phyloP scores from a whole-genome alignment of 371 early-diverging fungal genomes.

The Fennellomyces sp. region DNA sequence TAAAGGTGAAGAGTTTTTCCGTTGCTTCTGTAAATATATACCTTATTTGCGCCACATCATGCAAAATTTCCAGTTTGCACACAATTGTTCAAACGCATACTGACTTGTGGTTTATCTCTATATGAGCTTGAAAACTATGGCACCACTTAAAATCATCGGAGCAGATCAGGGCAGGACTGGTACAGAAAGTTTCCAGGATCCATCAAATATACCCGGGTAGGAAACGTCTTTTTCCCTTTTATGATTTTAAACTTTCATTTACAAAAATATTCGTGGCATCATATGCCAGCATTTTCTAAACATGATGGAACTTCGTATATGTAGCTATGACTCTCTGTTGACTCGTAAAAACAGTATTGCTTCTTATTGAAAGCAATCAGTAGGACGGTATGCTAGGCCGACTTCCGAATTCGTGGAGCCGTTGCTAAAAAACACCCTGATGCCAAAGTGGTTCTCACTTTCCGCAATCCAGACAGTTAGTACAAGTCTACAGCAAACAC shows the following conservation, averaged over 20 bases:
- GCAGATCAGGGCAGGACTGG: conserved; percentile 2
- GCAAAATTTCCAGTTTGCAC: no score
- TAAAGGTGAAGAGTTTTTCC: no score
- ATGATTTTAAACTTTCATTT: background rate
- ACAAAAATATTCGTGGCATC: no score
- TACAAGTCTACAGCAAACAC: conserved; percentile 32
- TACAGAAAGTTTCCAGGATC: background rate
- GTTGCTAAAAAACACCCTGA: conserved; percentile 29
- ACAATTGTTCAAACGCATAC: no score
- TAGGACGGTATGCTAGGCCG: conserved; percentile 11
- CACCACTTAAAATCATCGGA: conserved; percentile 7
- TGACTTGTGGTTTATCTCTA: no score
- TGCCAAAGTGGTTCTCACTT: conserved; percentile 36
- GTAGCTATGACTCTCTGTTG: no score
- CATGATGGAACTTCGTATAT: background rate
- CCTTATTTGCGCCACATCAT: no score
- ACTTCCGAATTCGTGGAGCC: conserved; percentile 15
- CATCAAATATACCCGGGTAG: conserved; percentile 11
- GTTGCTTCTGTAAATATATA: no score
- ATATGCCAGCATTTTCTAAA: no score
- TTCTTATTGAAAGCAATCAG: no score
- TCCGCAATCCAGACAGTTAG: conserved; percentile 35
- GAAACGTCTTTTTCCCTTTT: background rate
- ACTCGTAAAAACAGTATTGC: no score
- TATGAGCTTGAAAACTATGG: background rate